phyloP scores from a whole-genome alignment of 2,329 filamentous ascomycete species.

The Chrysosporium keratinophilum region DNA sequence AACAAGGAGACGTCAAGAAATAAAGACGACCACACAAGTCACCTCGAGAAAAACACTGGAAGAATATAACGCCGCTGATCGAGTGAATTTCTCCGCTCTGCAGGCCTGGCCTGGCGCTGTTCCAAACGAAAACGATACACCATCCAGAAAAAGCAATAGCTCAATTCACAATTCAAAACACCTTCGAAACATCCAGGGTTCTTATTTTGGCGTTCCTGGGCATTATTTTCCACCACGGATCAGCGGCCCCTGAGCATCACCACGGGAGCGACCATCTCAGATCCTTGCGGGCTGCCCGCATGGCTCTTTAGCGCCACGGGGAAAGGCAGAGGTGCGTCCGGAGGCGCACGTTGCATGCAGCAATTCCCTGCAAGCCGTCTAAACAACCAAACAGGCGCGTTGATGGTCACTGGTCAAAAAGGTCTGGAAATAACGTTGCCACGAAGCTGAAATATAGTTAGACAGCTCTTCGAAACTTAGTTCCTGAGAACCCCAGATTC shows the following conservation, averaged over 20 bases:
- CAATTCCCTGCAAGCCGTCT: conserved; percentile 2
- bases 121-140: neutral
- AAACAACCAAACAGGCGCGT: conserved; percentile 8
- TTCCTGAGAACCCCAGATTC: too few relatives aligned
- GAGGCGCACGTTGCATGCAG: conserved; percentile 11
- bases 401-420: neutral
- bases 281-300: neutral
- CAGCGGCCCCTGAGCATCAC: conserved; percentile 2
- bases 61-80: too few relatives aligned
- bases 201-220: neutral
- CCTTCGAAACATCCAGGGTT: conserved; percentile 5
- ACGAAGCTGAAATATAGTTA: neutral
- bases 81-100: too few relatives aligned
- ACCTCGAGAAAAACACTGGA: too few relatives aligned
- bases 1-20: too few relatives aligned
- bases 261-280: neutral
- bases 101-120: too few relatives aligned
- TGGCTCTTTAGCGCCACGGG: conserved; percentile 3
- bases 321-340: conserved; percentile 2
- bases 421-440: neutral
- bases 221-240: neutral
- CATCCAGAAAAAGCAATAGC: neutral
- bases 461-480: neutral
- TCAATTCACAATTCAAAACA: conserved; percentile 2
- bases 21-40: too few relatives aligned